phyloP scores from a whole-genome alignment of 305 asterid species.

The Petunia hybrid region DNA sequence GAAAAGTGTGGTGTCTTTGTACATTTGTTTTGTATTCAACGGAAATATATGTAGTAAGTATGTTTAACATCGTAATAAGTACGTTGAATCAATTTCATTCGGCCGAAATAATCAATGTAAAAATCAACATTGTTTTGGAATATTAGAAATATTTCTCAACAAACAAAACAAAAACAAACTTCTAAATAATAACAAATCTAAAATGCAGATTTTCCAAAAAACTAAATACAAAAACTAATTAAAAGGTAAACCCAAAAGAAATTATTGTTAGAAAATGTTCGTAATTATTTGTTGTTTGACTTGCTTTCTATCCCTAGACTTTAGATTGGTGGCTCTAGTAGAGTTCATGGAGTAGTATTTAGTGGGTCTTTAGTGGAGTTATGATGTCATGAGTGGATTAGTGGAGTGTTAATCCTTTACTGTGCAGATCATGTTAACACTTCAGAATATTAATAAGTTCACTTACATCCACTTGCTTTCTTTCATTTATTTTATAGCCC shows the following conservation, averaged over 20 bases:
- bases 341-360: background rate
- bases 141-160: background rate
- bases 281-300: constrained; percentile 4
- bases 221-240: background rate
- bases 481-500: background rate
- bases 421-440: background rate
- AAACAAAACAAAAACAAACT: background rate
- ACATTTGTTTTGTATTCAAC: background rate
- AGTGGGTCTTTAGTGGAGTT: constrained; percentile 18
- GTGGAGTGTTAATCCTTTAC: background rate
- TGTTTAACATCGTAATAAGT: too few relatives aligned
- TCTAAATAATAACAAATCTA: background rate
- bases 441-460: background rate
- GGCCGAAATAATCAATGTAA: background rate
- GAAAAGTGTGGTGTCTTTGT: background rate
- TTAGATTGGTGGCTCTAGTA: background rate
- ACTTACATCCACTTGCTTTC: background rate
- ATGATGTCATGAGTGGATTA: constrained; percentile 17
- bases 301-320: background rate
- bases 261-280: background rate
- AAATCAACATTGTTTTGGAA: background rate
- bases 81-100: background rate
- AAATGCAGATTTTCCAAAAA: background rate
- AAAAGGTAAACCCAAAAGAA: background rate
- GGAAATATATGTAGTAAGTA: too few relatives aligned